Base-by-base conservation (phyloP, 371 early-diverging fungal species). In the Vairimorpha necatrix region DNA sequence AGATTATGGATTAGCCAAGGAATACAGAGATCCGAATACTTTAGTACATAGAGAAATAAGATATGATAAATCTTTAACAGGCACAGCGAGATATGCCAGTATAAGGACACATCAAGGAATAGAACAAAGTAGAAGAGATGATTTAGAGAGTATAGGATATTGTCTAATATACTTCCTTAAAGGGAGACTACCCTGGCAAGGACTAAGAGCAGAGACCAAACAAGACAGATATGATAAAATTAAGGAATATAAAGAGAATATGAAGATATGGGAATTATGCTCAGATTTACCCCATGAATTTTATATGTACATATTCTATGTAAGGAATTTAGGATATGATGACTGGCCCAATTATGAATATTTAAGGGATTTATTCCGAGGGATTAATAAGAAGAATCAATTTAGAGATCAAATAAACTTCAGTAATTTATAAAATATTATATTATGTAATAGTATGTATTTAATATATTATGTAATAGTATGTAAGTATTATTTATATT, bases 101-200 rank as follows among this genome's bases (percentile, higher is more conserved):
- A 90, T 98, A 81, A 95, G 96, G 85, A 95, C 98, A 33, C 99
- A 99, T 84, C 83, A 93, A 77, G 99, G 99, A 56, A 89, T 91
- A 38, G 96, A 98, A 80, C 97, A 96, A 89, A 92, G 94, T 48
- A 90, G 98, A 81, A 91, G 98, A 79, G 99, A 99, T 86, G 99
- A 99, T 86, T 84, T 99, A 60, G 99, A 98, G 84, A 93, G 94
- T 50, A 86, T 98, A 46, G 95, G 95, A 3, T 97, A 98, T 84
- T 96, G 96, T 16, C 88, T 99, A 63, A 92, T 99, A 90, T 99
- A 98, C 87, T 96, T 99, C 79, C 89, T 91, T 73, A 91, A 97
- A 71, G 98, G 98, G 9, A 90, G 90, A 33, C 87, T 99, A 60
- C 99, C 99, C 65, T 99, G 99, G 99, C 98, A 98, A 85, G 98